Conservation (phyloP, 2,329 filamentous ascomycete species). For the Sarocladium strictum region DNA sequence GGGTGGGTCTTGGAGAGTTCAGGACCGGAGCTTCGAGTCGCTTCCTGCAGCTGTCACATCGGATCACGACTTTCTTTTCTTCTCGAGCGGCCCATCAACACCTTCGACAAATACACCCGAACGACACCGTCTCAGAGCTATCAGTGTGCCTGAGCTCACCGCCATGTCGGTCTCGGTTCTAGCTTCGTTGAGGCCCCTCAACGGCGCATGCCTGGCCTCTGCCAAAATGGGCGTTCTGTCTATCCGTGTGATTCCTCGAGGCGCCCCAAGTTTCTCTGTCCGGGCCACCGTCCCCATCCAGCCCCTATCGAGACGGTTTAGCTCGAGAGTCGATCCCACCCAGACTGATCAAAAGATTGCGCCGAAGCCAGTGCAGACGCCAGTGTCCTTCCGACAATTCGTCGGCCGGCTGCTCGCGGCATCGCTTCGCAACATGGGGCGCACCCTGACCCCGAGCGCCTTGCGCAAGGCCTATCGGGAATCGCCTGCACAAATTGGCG, state of each 20-base stretch:
- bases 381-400: slow-evolving; percentile 26
- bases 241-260: slow-evolving; percentile 23
- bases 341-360: slow-evolving; percentile 19
- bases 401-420: slow-evolving; percentile 23
- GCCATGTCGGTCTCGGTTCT: slow-evolving; percentile 28
- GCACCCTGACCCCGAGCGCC: slow-evolving; percentile 28
- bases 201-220: slow-evolving; percentile 22
- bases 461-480: slow-evolving; percentile 28
- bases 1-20: not conserved
- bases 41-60: not conserved
- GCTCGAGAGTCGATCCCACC: slow-evolving; percentile 12
- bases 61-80: slow-evolving; percentile 3
- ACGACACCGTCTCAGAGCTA: not conserved
- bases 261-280: slow-evolving; percentile 20
- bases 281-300: slow-evolving; percentile 23
- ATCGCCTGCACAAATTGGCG: slow-evolving; percentile 22
- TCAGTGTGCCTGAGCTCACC: not conserved
- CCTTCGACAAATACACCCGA: not conserved
- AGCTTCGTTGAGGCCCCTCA: slow-evolving; percentile 28
- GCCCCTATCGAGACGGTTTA: slow-evolving; percentile 9
- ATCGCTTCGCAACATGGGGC: slow-evolving; percentile 27
- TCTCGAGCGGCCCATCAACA: no score
- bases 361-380: slow-evolving; percentile 16
- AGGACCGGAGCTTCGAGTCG: not conserved
- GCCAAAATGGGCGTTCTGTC: slow-evolving; percentile 24